These are phyloP conservation scores for Malus sieversii DNA, from an alignment of 306 rosid species.

Conservation along the genomic window DNA sequence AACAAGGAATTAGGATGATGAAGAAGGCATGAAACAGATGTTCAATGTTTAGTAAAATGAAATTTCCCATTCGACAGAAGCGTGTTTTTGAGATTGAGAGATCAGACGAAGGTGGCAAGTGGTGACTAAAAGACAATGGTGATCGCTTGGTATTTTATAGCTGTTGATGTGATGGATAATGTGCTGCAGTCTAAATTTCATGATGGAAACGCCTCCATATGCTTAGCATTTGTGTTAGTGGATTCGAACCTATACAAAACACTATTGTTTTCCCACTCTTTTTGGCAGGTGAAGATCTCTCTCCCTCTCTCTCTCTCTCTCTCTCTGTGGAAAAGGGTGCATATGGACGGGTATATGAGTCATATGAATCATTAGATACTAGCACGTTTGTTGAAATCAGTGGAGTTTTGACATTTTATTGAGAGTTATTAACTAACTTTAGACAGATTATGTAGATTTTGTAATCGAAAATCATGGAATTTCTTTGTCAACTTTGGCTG, in stretches of 20 bases:
- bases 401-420: background rate
- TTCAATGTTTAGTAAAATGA: conserved; percentile 1
- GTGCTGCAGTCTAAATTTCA: background rate
- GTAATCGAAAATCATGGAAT: no score
- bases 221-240: background rate
- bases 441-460: no score
- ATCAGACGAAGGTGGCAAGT: background rate
- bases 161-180: background rate
- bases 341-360: background rate
- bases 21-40: conserved; percentile 5
- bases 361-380: background rate
- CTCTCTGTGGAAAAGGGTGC: no score
- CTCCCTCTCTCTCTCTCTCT: background rate
- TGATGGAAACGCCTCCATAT: background rate
- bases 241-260: background rate
- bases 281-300: background rate
- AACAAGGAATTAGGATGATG: conserved; percentile 16
- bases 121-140: background rate
- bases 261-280: background rate
- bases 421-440: no score
- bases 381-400: background rate
- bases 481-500: no score
- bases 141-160: no score
- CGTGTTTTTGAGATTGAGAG: background rate
- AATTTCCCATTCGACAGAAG: conserved; percentile 11